phyloP scores from a whole-genome alignment of 1,284 basidiomycete species.

The Acaromyces ingoldii region DNA sequence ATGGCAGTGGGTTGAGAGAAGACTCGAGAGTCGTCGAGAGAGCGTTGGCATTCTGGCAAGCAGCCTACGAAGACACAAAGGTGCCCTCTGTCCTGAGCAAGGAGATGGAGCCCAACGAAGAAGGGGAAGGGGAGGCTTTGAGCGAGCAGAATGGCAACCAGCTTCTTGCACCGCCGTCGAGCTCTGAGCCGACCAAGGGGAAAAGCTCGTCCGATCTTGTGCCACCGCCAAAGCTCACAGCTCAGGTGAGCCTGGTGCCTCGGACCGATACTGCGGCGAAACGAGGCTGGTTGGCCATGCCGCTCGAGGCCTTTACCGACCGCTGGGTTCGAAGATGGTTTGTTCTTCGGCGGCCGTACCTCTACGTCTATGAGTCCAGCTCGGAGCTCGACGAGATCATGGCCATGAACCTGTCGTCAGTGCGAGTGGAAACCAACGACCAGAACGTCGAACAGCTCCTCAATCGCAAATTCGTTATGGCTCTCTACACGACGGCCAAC shows the following conservation, averaged over 20 bases:
- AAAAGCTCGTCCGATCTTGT: too few species aligned
- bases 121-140: too few species aligned
- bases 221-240: constrained; percentile 21
- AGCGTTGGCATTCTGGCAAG: constrained; percentile 25
- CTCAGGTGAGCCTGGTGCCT: constrained; percentile 23
- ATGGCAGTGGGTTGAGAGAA: too few species aligned
- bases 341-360: constrained; percentile 75
- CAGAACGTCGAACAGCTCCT: constrained; percentile 79
- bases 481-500: constrained; percentile 33
- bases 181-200: too few species aligned
- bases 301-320: constrained; percentile 72
- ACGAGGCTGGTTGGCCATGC: constrained; percentile 72
- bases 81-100: too few species aligned
- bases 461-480: constrained; percentile 49
- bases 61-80: constrained; percentile 19
- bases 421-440: constrained; percentile 79
- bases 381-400: constrained; percentile 73
- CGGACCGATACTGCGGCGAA: constrained; percentile 73
- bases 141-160: too few species aligned
- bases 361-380: constrained; percentile 75
- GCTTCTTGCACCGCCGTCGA: too few species aligned
- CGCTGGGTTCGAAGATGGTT: constrained; percentile 80
- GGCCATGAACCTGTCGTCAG: constrained; percentile 75
- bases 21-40: too few species aligned
- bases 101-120: too few species aligned